These are phyloP conservation scores for Lachnellula cervina DNA, from an alignment of 2,329 filamentous ascomycete species.

Conservation along the genomic window DNA sequence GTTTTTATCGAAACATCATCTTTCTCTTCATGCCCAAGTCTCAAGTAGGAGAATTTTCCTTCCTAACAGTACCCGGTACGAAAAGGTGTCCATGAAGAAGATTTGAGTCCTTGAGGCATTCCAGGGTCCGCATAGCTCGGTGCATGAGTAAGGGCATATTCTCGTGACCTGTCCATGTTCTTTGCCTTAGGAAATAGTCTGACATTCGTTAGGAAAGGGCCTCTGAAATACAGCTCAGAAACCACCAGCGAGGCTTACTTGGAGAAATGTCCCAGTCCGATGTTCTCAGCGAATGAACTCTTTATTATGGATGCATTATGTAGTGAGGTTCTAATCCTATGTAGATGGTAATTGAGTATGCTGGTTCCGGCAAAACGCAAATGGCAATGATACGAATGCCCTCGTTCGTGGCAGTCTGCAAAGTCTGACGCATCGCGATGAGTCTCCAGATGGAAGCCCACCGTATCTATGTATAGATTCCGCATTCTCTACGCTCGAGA, in stretches of 20 bases:
- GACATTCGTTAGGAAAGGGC: background rate
- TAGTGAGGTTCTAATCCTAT: background rate
- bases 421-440: background rate
- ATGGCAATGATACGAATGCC: background rate
- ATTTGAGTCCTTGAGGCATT: too few species aligned
- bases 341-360: conserved; percentile 7
- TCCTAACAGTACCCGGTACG: too few species aligned
- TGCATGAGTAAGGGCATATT: background rate
- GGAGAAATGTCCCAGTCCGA: background rate
- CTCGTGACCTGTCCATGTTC: background rate
- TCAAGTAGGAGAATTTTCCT: too few species aligned
- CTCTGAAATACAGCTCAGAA: conserved; percentile 2
- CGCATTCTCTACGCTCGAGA: conserved; percentile 2
- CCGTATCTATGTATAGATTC: conserved; percentile 3
- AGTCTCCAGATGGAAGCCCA: conserved; percentile 7
- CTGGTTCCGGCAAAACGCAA: conserved; percentile 4
- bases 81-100: too few species aligned
- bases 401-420: conserved; percentile 4
- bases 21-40: too few species aligned
- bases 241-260: background rate
- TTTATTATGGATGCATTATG: conserved; percentile 4
- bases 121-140: background rate
- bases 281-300: conserved; percentile 4
- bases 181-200: background rate
- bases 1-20: too few species aligned